Conservation (phyloP, 176 grass and related monocot species). For the Aegilops tauschii region DNA sequence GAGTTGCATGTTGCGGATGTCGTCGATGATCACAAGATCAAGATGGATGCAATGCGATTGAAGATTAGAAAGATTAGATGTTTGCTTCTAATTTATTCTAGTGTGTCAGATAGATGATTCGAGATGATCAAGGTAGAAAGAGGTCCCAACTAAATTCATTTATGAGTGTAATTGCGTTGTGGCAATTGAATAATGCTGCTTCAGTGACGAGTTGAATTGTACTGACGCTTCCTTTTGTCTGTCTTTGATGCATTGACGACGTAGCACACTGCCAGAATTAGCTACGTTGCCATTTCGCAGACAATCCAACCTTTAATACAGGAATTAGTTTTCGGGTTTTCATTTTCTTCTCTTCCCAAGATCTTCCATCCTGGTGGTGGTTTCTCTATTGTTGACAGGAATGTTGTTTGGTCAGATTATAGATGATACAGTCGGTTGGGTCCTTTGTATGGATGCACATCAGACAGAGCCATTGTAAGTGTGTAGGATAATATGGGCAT, state of each 20-base stretch:
- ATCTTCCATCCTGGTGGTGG: not conserved
- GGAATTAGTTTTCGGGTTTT: not conserved
- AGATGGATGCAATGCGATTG: no score
- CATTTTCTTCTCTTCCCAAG: not conserved
- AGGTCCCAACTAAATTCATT: not conserved
- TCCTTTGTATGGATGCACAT: not conserved
- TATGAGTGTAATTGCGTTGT: not conserved
- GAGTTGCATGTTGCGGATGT: no score
- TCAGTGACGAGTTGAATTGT: not conserved
- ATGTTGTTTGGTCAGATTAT: not conserved
- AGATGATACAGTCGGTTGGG: accelerated
- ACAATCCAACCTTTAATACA: not conserved
- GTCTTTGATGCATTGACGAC: not conserved
- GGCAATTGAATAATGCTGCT: not conserved
- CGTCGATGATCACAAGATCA: no score
- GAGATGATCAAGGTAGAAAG: not conserved
- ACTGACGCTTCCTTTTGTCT: no score
- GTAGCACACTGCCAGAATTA: no score
- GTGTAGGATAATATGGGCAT: not conserved
- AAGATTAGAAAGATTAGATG: no score
- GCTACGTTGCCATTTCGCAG: no score
- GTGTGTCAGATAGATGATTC: not conserved
- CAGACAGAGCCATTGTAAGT: not conserved
- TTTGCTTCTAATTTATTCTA: no score
- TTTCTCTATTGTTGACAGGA: not conserved